Evolutionary conservation across 257 asterid genomes (phyloP), one percentile per base, ranked within the genome.

Genomic region (Eucommia ulmoides): DNA sequence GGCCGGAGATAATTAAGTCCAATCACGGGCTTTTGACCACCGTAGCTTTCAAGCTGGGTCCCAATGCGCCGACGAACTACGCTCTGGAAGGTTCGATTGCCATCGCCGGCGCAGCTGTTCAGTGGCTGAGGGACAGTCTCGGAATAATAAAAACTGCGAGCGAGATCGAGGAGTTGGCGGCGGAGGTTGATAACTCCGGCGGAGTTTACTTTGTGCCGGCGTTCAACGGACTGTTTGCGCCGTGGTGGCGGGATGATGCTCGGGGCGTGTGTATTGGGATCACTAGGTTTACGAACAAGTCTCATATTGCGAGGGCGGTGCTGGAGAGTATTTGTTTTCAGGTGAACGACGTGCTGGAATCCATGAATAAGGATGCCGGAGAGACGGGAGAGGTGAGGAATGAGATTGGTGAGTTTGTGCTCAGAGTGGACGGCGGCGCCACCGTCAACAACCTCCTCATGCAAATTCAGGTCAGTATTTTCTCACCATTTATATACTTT

Each of bases 191-290:
- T 20, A 74, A 93, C 0, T 51, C 70, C 0, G 98, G 94, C 12
- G 98, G 98, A 14, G 92, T 89, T 19, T 89, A 89, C 52, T 89
- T 89, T 15, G 98, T 89, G 22, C 98, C 98, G 1, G 98, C 98
- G 0, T 91, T 91, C 53, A 86, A 83, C 35, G 98, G 98, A 6
- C 52, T 91, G 68, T 91, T 91, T 63, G 98, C 98, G 33, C 98
- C 98, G 7, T 86, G 96, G 96, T 91, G 98, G 98, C 75, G 98
- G 11, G 98, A 91, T 48, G 96, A 91, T 63, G 98, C 98, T 50
- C 70, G 98, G 0, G 98, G 98, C 7, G 84, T 86, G 20, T 77
- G 80, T 54, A 70, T 91, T 20, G 98, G 98, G 15, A 91, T 91
- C 47, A 86, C 98, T 2, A 71, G 98, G 76, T 82, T 85, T 59